Conservation (phyloP, 202 grass and related monocot species). For the Carex sylvatica region DNA sequence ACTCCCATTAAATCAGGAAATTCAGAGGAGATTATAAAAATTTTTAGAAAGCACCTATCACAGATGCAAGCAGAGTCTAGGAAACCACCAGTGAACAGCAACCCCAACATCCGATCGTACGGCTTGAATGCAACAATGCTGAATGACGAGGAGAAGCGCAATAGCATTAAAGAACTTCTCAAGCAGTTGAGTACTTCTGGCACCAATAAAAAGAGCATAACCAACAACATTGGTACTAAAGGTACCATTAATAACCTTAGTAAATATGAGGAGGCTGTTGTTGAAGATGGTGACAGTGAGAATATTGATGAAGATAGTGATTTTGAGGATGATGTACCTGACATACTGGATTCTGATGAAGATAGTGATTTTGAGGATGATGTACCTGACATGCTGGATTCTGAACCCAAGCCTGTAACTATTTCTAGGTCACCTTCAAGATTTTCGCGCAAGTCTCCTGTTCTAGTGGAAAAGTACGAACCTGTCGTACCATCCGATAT, state of each 20-base stretch:
- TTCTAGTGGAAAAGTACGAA: constrained; percentile 65
- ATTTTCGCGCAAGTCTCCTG: constrained; percentile 61
- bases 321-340: constrained; percentile 26
- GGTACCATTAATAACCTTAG: background rate
- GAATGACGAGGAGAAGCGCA: constrained; percentile 55
- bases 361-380: constrained; percentile 6
- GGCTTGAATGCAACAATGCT: constrained; percentile 26
- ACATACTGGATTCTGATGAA: constrained; percentile 29
- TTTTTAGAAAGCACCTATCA: constrained; percentile 73
- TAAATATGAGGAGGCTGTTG: background rate
- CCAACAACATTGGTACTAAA: constrained; percentile 18
- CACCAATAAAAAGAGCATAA: constrained; percentile 43
- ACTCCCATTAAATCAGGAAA: constrained; percentile 44
- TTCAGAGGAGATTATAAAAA: constrained; percentile 52
- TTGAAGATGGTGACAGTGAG: background rate
- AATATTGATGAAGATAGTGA: constrained; percentile 1
- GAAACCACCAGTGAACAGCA: background rate
- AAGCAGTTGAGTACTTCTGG: constrained; percentile 64
- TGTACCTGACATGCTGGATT: constrained; percentile 23
- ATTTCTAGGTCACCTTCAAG: constrained; percentile 47
- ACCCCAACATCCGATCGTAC: background rate
- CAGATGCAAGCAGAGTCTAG: constrained; percentile 5
- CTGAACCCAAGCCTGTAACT: constrained; percentile 26
- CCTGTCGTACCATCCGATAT: constrained; percentile 32
- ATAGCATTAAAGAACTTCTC: constrained; percentile 59